Conservation (phyloP, 345 rosid species). For the Linum lewisii region DNA sequence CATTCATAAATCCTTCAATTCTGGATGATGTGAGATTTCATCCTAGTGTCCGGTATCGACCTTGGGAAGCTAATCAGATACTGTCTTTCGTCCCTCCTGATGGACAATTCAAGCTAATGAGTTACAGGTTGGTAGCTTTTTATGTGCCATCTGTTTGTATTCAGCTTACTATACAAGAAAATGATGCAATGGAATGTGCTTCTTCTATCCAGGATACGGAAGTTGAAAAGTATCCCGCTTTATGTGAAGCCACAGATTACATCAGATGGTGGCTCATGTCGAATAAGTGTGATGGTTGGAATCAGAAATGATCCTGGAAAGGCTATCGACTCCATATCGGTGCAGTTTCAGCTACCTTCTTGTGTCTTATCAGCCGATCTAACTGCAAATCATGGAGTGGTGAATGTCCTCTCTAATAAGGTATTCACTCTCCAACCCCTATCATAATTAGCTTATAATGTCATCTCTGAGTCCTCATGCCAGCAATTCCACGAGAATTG, state of each 20-base stretch:
- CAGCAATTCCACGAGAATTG: too few species aligned
- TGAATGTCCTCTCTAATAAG: slow-evolving; percentile 70
- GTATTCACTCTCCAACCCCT: slow-evolving; percentile 16
- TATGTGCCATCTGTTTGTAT: background rate
- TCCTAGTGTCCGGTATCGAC: slow-evolving; percentile 89
- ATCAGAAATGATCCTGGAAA: slow-evolving; percentile 78
- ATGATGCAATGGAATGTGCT: too few species aligned
- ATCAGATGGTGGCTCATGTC: slow-evolving; percentile 64
- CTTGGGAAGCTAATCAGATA: slow-evolving; percentile 92
- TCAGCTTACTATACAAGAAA: background rate
- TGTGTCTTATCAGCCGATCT: slow-evolving; percentile 71
- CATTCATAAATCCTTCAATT: slow-evolving; percentile 70
- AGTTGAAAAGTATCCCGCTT: slow-evolving; percentile 69
- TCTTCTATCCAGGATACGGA: slow-evolving; percentile 50
- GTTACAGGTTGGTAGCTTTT: slow-evolving; percentile 58
- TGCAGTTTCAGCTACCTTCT: slow-evolving; percentile 73
- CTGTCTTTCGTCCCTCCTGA: slow-evolving; percentile 97
- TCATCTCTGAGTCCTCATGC: background rate
- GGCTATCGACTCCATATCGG: slow-evolving; percentile 57
- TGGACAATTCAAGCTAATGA: slow-evolving; percentile 93
- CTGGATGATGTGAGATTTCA: slow-evolving; percentile 80
- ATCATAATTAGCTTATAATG: background rate
- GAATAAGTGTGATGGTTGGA: slow-evolving; percentile 68
- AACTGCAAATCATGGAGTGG: slow-evolving; percentile 81
- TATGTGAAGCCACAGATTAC: slow-evolving; percentile 90